Percentiles rank a stretch among this genome's conserved stretches.
Conservation (phyloP, 2,329 filamentous ascomycete species). For the Fusarium succisae region DNA sequence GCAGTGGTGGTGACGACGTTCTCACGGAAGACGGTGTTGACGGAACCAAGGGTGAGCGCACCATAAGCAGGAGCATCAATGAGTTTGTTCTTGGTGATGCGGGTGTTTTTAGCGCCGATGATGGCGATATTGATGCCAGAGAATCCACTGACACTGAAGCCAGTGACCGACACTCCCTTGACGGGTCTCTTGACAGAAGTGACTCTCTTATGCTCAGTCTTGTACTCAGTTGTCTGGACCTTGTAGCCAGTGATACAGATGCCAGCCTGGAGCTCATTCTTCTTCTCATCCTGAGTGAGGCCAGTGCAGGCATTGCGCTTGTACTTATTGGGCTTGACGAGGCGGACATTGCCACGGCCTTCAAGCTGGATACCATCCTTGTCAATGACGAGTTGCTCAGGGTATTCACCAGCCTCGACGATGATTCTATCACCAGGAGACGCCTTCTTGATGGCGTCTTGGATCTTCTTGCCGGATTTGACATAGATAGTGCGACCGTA, state of each 20-base stretch:
- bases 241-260: constrained; percentile 49
- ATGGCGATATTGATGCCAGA: constrained; percentile 50
- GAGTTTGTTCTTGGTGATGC: constrained; percentile 27
- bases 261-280: constrained; percentile 36
- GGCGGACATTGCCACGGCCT: constrained; percentile 37
- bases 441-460: constrained; percentile 44
- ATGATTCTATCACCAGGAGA: constrained; percentile 44
- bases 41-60: constrained; percentile 48
- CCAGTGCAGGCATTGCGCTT: constrained; percentile 46
- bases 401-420: constrained; percentile 46
- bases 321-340: constrained; percentile 38
- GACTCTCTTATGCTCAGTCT: constrained; percentile 46
- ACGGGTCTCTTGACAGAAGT: constrained; percentile 38
- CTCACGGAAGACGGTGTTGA: constrained; percentile 39
- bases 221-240: constrained; percentile 39
- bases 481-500: constrained; percentile 27
- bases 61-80: constrained; percentile 43
- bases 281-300: constrained; percentile 35
- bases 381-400: constrained; percentile 48
- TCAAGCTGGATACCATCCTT: constrained; percentile 47
- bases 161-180: constrained; percentile 45
- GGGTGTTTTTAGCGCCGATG: constrained; percentile 44
- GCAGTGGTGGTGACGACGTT: constrained; percentile 42
- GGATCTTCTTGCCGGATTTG: constrained; percentile 41
- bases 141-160: constrained; percentile 47